Evolutionary conservation across 176 grass and related monocot genomes (phyloP), one percentile per base, ranked within the genome.

Genomic region (Echinochloa phyllopogon): DNA sequence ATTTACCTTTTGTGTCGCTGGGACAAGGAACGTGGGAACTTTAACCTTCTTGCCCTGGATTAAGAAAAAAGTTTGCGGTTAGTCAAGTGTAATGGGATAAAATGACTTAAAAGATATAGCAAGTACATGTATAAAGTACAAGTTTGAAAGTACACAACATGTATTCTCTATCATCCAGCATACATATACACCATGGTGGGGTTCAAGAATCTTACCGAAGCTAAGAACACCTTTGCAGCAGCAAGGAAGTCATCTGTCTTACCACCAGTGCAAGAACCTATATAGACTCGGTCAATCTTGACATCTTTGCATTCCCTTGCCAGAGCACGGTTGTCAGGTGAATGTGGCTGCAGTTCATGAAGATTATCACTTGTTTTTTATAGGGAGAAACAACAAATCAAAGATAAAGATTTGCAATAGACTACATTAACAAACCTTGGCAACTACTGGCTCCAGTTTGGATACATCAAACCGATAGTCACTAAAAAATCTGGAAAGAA

Each of bases 271-370:
- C 96, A 98, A 87, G 96, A 98, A 77, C 96, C 96, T 43, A 98
- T 98, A 85, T 98, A 95, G 29, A 95, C 93, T 72, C 96, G 84
- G 65, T 98, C 93, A 78, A 95, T 91, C 89, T 94, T 98, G 38
- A 98, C 93, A 76, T 95, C 89, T 74, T 92, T 95, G 91, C 96
- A 98, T 75, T 95, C 96, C 92, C 91, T 98, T 90, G 96, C 93
- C 84, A 92, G 77, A 80, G 93, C 93, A 70, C 89, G 89, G 80
- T 95, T 98, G 65, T 98, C 96, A 86, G 96, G 96, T 5, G 96
- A 98, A 94, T 98, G 96, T 14, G 96, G 93, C 96, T 98, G 89
- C 40, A 90, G 42, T 75, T 50, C 44, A 77, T 8, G 23, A 75
- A 52, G 18, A 72, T 59, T n/a, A 71, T 29, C 71, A 45, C 51